Evolutionary conservation across 1,284 basidiomycete species (phyloP), one percentile per base, ranked within the genome.

Genomic region (Malassezia dermatis): DNA sequence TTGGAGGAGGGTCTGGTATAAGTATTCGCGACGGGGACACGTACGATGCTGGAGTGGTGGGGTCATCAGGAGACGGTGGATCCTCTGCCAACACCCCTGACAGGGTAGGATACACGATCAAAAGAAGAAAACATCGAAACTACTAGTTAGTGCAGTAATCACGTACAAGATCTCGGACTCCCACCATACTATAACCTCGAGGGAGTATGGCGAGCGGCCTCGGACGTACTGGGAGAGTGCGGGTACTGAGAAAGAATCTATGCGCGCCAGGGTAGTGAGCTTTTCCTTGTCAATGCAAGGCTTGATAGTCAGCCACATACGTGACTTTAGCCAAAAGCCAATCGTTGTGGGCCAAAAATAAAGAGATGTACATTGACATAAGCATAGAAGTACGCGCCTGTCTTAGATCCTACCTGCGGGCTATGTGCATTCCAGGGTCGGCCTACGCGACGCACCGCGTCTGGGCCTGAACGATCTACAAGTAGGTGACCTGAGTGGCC

Each of bases 401-500:
- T 12, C 7, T 12, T 6, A 12, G 19, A 21, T 8, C 37, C 21
- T 39, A 10, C 37, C 37, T 19, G 15, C 19, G 19, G 19, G 37
- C 37, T 39, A 39, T 21, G 37, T 39, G 37, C 37, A 39, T 39
- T 21, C 1, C 10, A 21, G 19, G 19, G 19, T 1, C 8, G 10
- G 13, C 15, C 15, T 35, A 10, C 15, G 19, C n/a, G 19, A 39
- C 37, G 3, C 7, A 39, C 37, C 1, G 37, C n/a, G 17, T 4
- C 19, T 8, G 2, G 17, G 17, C 37, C 28, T 7, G 12, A 21
- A 7, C 19, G 15, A 12, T 5, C 47, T 39, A 55, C 39, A 55
- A 37, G 42, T 55, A 55, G 15, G 53, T 48, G 19, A 55, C 54
- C 23, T 56, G 54, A 15, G 54, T 56, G 12, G 48, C 54, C 54